These are phyloP conservation scores for Salinomyces thailandicus DNA, from an alignment of 2,329 filamentous ascomycete species.

Conservation along the genomic window DNA sequence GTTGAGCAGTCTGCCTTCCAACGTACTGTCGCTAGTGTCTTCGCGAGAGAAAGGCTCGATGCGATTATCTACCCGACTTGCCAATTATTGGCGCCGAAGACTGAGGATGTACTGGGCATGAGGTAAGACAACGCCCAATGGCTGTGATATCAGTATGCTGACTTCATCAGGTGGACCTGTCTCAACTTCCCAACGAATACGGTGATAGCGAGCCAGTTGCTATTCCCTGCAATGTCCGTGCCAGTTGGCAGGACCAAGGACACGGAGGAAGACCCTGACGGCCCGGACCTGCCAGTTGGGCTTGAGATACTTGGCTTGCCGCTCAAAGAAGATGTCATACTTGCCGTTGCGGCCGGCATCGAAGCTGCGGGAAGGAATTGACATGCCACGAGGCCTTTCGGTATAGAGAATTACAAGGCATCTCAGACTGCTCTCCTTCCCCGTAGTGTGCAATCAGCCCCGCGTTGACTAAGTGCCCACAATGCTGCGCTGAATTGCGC, in stretches of 20 bases:
- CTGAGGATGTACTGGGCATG: constrained; percentile 21
- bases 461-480: no score
- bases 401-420: no score
- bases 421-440: no score
- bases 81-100: constrained; percentile 25
- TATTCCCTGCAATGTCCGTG: constrained; percentile 27
- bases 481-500: no score
- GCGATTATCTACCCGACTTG: constrained; percentile 28
- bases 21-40: constrained; percentile 21
- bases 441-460: no score
- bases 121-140: constrained; percentile 5
- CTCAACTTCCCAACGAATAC: constrained; percentile 28
- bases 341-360: constrained; percentile 13
- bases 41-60: constrained; percentile 23
- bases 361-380: no score
- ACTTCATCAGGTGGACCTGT: constrained; percentile 17
- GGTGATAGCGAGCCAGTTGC: constrained; percentile 24
- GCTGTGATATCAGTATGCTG: constrained; percentile 7
- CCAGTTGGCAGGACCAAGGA: constrained; percentile 18
- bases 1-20: constrained; percentile 21
- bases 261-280: constrained; percentile 12
- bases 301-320: constrained; percentile 17
- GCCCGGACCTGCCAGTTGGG: constrained; percentile 15
- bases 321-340: constrained; percentile 12
- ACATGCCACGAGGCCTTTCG: no score